A percentile compares a stretch with the other conserved stretches of the same genome.
Conservation (phyloP, 2,329 filamentous ascomycete species). For the Biscogniauxia marginata region DNA sequence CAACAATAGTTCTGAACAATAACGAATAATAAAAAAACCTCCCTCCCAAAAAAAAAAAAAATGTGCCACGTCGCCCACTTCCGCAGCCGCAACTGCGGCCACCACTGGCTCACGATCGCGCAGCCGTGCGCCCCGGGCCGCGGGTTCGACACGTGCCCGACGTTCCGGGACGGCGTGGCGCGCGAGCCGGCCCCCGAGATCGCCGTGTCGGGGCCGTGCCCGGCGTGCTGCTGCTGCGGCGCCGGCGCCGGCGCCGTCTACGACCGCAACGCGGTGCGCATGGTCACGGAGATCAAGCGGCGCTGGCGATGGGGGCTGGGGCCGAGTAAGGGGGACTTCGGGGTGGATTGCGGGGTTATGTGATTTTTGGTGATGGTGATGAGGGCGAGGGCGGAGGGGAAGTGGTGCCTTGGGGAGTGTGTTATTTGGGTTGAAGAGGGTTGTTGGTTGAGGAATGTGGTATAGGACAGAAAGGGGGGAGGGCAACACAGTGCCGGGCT, state of each 20-base stretch:
- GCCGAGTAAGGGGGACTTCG: conserved; percentile 37
- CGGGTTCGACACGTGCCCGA: conserved; percentile 49
- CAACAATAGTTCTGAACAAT: too few relatives aligned
- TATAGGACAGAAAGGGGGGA: too few relatives aligned
- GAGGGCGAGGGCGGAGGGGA: neutral
- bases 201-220: conserved; percentile 34
- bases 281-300: conserved; percentile 43
- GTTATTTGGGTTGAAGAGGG: neutral
- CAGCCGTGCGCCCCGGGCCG: conserved; percentile 47
- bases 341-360: conserved; percentile 42
- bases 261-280: conserved; percentile 47
- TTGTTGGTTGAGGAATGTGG: too few relatives aligned
- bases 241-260: conserved; percentile 41
- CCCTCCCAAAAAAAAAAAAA: neutral
- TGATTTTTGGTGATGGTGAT: conserved; percentile 22
- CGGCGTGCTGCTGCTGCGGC: conserved; percentile 37
- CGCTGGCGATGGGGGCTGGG: conserved; percentile 50
- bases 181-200: conserved; percentile 36
- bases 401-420: neutral
- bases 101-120: conserved; percentile 51
- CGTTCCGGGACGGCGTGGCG: conserved; percentile 39
- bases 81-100: conserved; percentile 48
- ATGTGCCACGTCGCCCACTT: conserved; percentile 53
- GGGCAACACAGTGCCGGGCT: too few relatives aligned
- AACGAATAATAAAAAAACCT: neutral